Evolutionary conservation across 139 green algal species (phyloP), one percentile per base, ranked within the genome.

Genomic region (Prasinococcaceae sp.): DNA sequence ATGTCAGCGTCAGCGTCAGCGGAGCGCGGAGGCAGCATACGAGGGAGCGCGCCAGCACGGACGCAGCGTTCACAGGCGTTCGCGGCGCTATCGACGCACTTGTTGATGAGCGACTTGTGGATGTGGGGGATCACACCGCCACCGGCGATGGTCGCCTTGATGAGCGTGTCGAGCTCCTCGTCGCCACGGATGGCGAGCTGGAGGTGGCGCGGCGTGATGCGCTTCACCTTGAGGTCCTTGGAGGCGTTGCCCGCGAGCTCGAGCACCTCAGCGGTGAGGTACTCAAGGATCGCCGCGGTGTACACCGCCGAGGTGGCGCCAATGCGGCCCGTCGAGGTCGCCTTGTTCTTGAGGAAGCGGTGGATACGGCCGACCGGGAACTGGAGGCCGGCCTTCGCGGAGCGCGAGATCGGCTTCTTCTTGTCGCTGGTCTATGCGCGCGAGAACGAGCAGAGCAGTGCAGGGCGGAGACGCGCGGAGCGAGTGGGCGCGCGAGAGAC

Each of bases 211-310:
- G 90, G 90, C 3, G 90, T 96, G 70, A 99, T 99, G 77, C 90
- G 88, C 78, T 99, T 99, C 58, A 96, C 84, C 86, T 98, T 98
- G 16, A 98, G 71, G 75, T 98, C 90, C 79, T 98, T 98, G 48
- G 87, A 96, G 17, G 90, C 90, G 64, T 98, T 98, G 24, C 90
- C 90, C 4, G 90, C 90, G 58, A 98, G 66, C 82, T 98, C 90
- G 60, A 98, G 80, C 58, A 98, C 90, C 78, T 98, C 89, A 50
- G 85, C 82, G 28, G 76, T 93, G 9, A 93, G 74, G 70, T 90
- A 94, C 57, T 90, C 79, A 66, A 71, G 60, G 28, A 66, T 66
- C 10, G 61, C 55, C 17, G 61, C 61, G 35, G 30, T 44, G 77
- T 98, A 98, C 32, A 98, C 90, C 14, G 90, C 90, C 40, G 90